phyloP scores from a whole-genome alignment of 352 stramenopile genomes.

The Elongisporangium undulatum region DNA sequence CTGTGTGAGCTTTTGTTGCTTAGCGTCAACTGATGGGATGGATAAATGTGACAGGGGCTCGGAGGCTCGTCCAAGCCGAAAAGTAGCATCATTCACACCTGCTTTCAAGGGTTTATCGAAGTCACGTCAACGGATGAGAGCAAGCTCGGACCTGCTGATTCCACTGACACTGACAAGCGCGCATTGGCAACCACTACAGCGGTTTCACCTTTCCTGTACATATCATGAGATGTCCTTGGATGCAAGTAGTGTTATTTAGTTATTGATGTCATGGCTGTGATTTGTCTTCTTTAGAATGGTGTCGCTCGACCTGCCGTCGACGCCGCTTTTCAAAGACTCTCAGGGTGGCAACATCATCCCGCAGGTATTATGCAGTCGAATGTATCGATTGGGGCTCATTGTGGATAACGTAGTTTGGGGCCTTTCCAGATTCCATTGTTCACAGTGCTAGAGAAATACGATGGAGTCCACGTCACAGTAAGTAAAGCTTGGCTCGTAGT shows the following conservation, averaged over 20 bases:
- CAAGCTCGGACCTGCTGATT: conserved; percentile 21
- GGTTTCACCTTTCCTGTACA: conserved; percentile 71
- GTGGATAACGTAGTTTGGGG: neutral
- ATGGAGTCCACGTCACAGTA: conserved; percentile 85
- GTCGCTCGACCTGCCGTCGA: conserved; percentile 96
- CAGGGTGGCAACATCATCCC: conserved; percentile 96
- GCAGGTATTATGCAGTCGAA: conserved; percentile 35
- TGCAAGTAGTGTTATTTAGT: neutral
- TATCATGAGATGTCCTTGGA: neutral
- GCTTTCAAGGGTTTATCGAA: conserved; percentile 95
- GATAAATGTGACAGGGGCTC: conserved; percentile 42
- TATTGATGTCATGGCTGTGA: conserved; percentile 3
- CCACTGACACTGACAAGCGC: conserved; percentile 22
- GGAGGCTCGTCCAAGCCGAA: conserved; percentile 79
- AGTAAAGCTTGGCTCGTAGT: conserved; percentile 1
- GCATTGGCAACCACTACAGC: conserved; percentile 23
- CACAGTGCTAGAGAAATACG: conserved; percentile 97
- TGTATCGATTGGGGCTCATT: conserved; percentile 1
- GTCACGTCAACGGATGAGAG: conserved; percentile 84
- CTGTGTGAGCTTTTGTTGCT: neutral
- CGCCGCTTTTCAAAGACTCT: conserved; percentile 98
- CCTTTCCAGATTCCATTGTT: conserved; percentile 91
- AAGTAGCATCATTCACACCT: conserved; percentile 94
- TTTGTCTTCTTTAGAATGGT: conserved; percentile 80
- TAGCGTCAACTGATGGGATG: conserved; percentile 1